Evolutionary conservation across 306 rosid species (phyloP), one percentile per base, ranked within the genome.

Genomic region (Adenanthera pavonina): DNA sequence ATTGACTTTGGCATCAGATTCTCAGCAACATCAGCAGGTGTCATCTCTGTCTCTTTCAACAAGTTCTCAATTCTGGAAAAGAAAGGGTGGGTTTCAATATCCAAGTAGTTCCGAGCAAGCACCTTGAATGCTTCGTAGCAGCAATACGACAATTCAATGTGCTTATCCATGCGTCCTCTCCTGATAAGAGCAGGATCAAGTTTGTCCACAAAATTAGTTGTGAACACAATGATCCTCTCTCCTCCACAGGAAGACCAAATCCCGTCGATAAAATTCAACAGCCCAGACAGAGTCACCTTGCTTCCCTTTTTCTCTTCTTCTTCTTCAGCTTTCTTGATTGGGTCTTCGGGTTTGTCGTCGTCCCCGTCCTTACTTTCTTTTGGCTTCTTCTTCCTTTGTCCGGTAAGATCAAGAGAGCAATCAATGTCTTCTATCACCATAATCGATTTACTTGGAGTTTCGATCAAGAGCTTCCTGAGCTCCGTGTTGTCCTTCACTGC

Each of bases 221-320:
- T 92, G 40, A 94, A 94, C 30, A 90, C 84, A 2, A 90, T 84
- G 20, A 89, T 77, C 66, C 89, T 85, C 57, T 94, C 95, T 7
- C 92, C 89, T 2, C 95, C 95, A 80, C 95, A 90, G 7, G 98
- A 88, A 6, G 97, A 92, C 98, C 98, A 90, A 67, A 92, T 86
- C 61, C 98, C 97, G 8, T 61, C 68, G 12, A 61, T 61, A 36
- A 61, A 61, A 61, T 61, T 61, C 14, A 61, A 33, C 68, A 30
- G n/a, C 68, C 68, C 68, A 0, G 68, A 61, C 3, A 61, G 40
- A 30, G 68, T 61, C 41, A 61, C 68, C n/a, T 61, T 61, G 13
- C 68, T 61, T 2, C 17, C 0, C 41, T 11, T 61, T 0, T 30
- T 61, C 1, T 79, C 79, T 69, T 90, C 90, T 2, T 61, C 68